Conservation (phyloP, 1,139 yeast genomes). For the Saccharomycopsis hybrid region DNA sequence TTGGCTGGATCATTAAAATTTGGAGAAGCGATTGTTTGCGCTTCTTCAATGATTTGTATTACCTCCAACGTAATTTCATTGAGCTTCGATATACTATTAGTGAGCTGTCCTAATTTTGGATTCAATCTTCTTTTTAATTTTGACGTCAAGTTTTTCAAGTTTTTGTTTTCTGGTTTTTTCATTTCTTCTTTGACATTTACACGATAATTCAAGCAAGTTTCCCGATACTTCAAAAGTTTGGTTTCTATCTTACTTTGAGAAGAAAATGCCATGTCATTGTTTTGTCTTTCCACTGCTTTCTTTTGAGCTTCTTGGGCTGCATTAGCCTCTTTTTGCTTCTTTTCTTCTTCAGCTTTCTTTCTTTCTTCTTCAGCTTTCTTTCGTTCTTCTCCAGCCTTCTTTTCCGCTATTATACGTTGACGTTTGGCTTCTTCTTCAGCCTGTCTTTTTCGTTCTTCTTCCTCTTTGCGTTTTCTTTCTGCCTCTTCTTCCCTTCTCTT, state of each 20-base stretch:
- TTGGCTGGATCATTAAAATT: constrained; percentile 23
- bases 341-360: constrained; percentile 21
- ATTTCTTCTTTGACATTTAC: constrained; percentile 33
- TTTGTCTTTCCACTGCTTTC: constrained; percentile 13
- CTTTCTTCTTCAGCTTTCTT: constrained; percentile 21
- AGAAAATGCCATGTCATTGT: neutral
- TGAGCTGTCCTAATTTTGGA: constrained; percentile 87
- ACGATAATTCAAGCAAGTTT: constrained; percentile 11
- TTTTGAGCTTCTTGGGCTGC: constrained; percentile 17
- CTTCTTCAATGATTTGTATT: constrained; percentile 2
- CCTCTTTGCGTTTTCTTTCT: constrained; percentile 23
- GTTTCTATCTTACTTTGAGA: constrained; percentile 21
- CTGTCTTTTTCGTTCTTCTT: constrained; percentile 23
- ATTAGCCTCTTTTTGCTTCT: constrained; percentile 19
- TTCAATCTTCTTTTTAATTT: constrained; percentile 65
- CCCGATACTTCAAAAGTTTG: constrained; percentile 11
- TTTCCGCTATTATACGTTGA: constrained; percentile 24
- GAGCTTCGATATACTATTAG: constrained; percentile 62
- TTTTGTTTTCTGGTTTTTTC: constrained; percentile 46
- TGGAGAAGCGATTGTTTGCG: constrained; percentile 13
- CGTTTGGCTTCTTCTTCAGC: constrained; percentile 23
- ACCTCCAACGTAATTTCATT: constrained; percentile 36
- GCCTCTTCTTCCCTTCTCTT: constrained; percentile 23
- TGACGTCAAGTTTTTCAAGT: constrained; percentile 34
- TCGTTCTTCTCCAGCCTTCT: constrained; percentile 20